Evolutionary conservation across 495 filamentous ascomycete genomes (phyloP), one percentile per base, ranked within the genome.

Genomic region (Penicillium chermesinum): DNA sequence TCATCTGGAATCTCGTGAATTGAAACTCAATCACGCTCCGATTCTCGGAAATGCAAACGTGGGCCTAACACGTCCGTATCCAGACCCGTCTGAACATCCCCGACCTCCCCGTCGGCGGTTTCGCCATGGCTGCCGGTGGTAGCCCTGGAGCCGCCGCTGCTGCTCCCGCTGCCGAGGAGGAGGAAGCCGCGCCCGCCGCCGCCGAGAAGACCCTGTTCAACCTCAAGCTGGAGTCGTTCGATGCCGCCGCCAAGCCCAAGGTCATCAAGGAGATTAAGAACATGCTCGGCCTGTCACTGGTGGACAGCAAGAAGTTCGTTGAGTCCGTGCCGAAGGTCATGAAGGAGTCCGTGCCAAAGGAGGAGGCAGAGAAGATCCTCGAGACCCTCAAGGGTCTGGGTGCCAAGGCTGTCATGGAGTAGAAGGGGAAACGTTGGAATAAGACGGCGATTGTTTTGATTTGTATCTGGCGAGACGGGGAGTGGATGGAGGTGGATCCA

Each of bases 251-350:
- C 47, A 99, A 99, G 76, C 89, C 94, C 45, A 99, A 99, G 82
- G 74, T 99, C 48, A 99, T 99, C 75, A 99, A 99, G 81, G 93
- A 99, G 78, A 84, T 99, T 71, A 99, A 99, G 82, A 80, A 78
- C 58, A 79, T 99, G 79, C 77, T 99, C 43, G 93, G 94, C 3
- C 70, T 99, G 68, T 94, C 88, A 64, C 78, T 99, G 71, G 93
- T 99, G 57, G 93, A 99, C 71, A 95, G 89, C 73, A 99, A 99
- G 85, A 99, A 99, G 79, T 99, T 99, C 70, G 93, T 97, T 55
- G 93, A 99, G 79, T 86, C 86, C 58, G 88, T 85, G 64, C 93
- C 93, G 54, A 99, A 99, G 87, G 73, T 87, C 60, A 84, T 99
- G 88, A 97, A 95, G 83, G 93, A 99, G 70, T 87, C 83, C 10